phyloP scores from a whole-genome alignment of 1,284 basidiomycete species.

The Trichosporon sp. region DNA sequence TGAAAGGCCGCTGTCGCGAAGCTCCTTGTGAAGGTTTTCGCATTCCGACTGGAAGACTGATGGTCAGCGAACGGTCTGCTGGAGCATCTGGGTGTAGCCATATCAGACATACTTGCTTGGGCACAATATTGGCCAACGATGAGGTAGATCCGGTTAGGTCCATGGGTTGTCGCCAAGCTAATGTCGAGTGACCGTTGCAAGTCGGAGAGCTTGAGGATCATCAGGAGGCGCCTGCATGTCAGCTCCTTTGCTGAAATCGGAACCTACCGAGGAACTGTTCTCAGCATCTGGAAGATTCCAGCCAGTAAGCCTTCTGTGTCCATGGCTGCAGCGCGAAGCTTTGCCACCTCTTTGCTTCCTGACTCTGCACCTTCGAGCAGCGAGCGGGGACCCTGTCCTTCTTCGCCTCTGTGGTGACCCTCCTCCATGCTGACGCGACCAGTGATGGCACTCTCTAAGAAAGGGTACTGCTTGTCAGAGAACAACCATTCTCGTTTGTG shows the following conservation, averaged over 20 bases:
- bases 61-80: not conserved
- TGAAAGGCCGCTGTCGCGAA: conserved; percentile 23
- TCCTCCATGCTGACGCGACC: conserved; percentile 52
- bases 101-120: conserved; percentile 28
- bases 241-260: not conserved
- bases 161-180: conserved; percentile 56
- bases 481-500: not conserved
- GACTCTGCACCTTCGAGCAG: conserved; percentile 67
- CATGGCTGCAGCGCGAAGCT: conserved; percentile 60
- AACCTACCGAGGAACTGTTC: conserved; percentile 69
- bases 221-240: conserved; percentile 39
- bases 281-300: conserved; percentile 76
- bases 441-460: conserved; percentile 81
- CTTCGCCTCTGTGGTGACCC: conserved; percentile 14
- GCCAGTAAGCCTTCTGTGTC: conserved; percentile 72
- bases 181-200: conserved; percentile 62
- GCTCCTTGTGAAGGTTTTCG: conserved; percentile 16
- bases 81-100: not conserved
- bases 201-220: conserved; percentile 55
- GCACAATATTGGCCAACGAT: conserved; percentile 89
- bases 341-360: conserved; percentile 68
- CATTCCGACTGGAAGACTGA: conserved; percentile 79
- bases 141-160: conserved; percentile 76
- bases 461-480: conserved; percentile 37
- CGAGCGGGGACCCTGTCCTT: conserved; percentile 55